These are phyloP conservation scores for Monosporascus sp. DNA, from an alignment of 2,329 filamentous ascomycete species.

Conservation along the genomic window DNA sequence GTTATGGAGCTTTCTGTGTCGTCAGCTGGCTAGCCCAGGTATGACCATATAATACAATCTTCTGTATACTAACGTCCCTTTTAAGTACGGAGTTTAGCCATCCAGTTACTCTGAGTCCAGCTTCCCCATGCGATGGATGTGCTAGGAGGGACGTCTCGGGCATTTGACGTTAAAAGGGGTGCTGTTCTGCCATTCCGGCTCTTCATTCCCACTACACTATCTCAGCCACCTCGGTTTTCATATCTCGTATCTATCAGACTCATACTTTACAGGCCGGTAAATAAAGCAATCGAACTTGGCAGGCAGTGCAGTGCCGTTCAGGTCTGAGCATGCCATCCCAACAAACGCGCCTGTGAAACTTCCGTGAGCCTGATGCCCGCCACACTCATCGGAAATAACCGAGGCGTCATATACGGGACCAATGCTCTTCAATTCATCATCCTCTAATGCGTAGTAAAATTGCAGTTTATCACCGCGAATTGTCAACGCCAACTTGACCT, in stretches of 20 bases:
- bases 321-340: slow-evolving; percentile 49
- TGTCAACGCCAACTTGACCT: slow-evolving; percentile 45
- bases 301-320: slow-evolving; percentile 43
- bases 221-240: slow-evolving; percentile 5
- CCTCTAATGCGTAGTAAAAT: slow-evolving; percentile 51
- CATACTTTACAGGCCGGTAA: slow-evolving; percentile 43
- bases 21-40: no score
- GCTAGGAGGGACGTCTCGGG: no score
- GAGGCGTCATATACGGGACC: slow-evolving; percentile 54
- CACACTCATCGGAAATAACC: slow-evolving; percentile 58
- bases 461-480: slow-evolving; percentile 49
- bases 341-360: slow-evolving; percentile 61
- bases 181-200: no score
- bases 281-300: slow-evolving; percentile 48
- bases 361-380: slow-evolving; percentile 54
- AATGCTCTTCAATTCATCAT: slow-evolving; percentile 39
- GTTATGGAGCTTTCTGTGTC: no score
- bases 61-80: no score
- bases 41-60: no score
- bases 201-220: no score
- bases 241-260: slow-evolving; percentile 45
- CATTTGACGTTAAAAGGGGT: no score
- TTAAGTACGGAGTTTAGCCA: no score
- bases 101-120: no score
- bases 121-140: no score